Evolutionary conservation across 1,139 yeast species (phyloP), one percentile per base, ranked within the genome.

Genomic region (Diutina neorugosa): DNA sequence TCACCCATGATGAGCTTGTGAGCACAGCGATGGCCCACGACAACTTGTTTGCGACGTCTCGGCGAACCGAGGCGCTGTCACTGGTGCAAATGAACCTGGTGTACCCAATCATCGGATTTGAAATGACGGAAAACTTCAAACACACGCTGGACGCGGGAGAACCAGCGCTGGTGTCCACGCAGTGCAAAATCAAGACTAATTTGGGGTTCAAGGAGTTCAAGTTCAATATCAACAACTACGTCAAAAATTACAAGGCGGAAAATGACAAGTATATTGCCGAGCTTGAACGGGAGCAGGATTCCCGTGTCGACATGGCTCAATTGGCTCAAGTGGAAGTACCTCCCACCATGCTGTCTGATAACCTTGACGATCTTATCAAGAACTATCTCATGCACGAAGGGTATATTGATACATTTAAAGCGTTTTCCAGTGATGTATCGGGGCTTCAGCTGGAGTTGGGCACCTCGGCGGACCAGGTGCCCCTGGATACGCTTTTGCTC

Each of bases 381-480:
- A 82, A 84, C 5, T 89, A 88, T 64, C 77, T 90, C 54, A 75
- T 80, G 42, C 86, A 86, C 60, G 81, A 83, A 59, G 96, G 96
- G 0, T 83, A 80, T 61, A 71, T 79, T 53, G 84, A 84, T 51
- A 81, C 90, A 0, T 81, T 84, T 9, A 76, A 76, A 54, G 82
- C 88, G 0, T 83, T 89, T 60, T 68, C 77, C 27, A 50, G 53
- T 3, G 68, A 65, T 51, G 52, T 62, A 16, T 65, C 68, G 25
- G 88, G 79, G 57, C 64, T 81, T 46, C 59, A 62, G 7, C 55
- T 61, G 16, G 68, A 67, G 55, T 57, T 62, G 19, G 54, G 54
- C 18, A 40, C 51, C 4, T 44, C 44, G 8, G 61, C 37, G 14
- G 37, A 31, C 12, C 37, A 5, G n/a, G 60, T 2, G 57, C 55